phyloP scores from a whole-genome alignment of 2,329 filamentous ascomycete genomes.

The Cyphellophora europaea region DNA sequence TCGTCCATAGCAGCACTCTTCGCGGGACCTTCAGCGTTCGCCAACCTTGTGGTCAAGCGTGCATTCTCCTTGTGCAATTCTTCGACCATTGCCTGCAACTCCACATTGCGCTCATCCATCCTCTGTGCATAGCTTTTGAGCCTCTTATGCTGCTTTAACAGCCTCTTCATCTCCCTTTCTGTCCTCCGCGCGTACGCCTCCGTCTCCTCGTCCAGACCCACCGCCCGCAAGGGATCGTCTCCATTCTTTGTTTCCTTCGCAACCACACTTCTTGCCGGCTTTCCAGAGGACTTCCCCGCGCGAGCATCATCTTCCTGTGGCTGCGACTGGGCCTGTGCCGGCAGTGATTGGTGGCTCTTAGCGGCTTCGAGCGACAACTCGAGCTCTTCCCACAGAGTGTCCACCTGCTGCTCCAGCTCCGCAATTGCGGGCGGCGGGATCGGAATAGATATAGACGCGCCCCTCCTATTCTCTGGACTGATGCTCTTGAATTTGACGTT shows the following conservation, averaged over 20 bases:
- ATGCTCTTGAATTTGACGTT: slow-evolving; percentile 29
- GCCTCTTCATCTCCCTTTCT: slow-evolving; percentile 50
- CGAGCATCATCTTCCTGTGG: too few relatives aligned
- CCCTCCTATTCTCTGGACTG: slow-evolving; percentile 12
- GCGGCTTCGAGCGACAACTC: not conserved
- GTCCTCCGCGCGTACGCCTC: slow-evolving; percentile 49
- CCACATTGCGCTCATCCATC: slow-evolving; percentile 14
- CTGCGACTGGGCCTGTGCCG: not conserved
- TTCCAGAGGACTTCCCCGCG: too few relatives aligned
- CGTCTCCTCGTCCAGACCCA: too few relatives aligned
- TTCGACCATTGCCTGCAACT: slow-evolving; percentile 11
- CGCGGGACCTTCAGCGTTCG: too few relatives aligned
- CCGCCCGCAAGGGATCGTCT: too few relatives aligned
- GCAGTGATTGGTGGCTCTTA: not conserved
- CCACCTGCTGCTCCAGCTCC: not conserved
- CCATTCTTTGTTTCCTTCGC: not conserved
- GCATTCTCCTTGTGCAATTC: slow-evolving; percentile 7
- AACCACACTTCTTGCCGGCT: too few relatives aligned
- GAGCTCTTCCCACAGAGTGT: not conserved
- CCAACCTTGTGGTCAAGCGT: slow-evolving; percentile 1
- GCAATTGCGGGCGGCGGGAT: not conserved
- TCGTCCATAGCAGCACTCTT: too few relatives aligned
- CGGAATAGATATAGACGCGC: not conserved
- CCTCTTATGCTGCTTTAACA: slow-evolving; percentile 41
- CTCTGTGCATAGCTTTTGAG: slow-evolving; percentile 16